phyloP scores from a whole-genome alignment of 345 rosid species.

The Euphorbia peplus region DNA sequence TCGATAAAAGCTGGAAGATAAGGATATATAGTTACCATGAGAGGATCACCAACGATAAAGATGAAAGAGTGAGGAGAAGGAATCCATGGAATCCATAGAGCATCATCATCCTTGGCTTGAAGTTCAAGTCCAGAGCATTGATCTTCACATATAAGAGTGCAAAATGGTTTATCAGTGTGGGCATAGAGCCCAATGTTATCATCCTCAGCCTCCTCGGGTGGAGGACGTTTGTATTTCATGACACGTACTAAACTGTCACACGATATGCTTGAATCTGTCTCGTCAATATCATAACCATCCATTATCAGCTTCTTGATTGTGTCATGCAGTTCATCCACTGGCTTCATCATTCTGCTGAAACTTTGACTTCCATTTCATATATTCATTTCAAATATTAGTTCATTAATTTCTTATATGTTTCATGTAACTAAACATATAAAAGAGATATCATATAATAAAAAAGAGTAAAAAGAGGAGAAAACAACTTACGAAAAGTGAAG shows the following conservation, averaged over 20 bases:
- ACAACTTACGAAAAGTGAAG: too few species aligned
- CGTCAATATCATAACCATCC: constrained; percentile 16
- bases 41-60: constrained; percentile 17
- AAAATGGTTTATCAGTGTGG: neutral
- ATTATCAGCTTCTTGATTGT: constrained; percentile 7
- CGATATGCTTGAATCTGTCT: neutral
- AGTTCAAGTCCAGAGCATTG: constrained; percentile 13
- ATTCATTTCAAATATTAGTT: too few species aligned
- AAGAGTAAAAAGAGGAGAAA: too few species aligned
- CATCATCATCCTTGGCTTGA: constrained; percentile 8
- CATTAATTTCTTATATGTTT: too few species aligned
- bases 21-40: too few species aligned
- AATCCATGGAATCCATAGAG: constrained; percentile 2
- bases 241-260: neutral
- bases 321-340: constrained; percentile 13
- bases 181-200: neutral
- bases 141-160: neutral
- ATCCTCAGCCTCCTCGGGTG: neutral
- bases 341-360: neutral
- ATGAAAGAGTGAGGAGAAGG: neutral
- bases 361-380: neutral
- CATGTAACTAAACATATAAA: too few species aligned
- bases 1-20: too few species aligned
- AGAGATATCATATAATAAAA: too few species aligned
- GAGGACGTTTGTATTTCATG: constrained; percentile 8